phyloP scores from a whole-genome alignment of 352 stramenopile species.

The Globisporangium paroecandrum region DNA sequence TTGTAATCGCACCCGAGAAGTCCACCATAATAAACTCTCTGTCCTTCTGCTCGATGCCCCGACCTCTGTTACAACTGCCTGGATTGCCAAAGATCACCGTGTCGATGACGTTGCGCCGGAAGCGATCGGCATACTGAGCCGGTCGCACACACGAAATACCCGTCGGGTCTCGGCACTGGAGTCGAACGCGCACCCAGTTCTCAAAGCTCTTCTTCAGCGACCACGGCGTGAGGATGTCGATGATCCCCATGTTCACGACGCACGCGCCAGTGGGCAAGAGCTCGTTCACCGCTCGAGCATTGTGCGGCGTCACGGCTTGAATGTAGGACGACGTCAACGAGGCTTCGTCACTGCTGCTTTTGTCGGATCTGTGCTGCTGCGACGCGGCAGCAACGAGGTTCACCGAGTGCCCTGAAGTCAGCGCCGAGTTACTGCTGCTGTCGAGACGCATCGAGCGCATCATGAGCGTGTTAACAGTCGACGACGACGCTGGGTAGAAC shows the following conservation, averaged over 20 bases:
- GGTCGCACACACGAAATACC: conserved; percentile 86
- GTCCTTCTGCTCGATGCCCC: conserved; percentile 27
- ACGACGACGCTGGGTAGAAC: conserved; percentile 32
- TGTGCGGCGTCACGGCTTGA: conserved; percentile 50
- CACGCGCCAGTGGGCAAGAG: conserved; percentile 62
- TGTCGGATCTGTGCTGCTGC: conserved; percentile 6
- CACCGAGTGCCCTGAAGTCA: background rate
- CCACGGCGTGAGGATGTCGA: conserved; percentile 97
- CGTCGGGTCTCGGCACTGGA: conserved; percentile 72
- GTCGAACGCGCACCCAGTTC: conserved; percentile 75
- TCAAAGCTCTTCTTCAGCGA: conserved; percentile 92
- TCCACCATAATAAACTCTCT: conserved; percentile 82
- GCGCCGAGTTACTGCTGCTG: conserved; percentile 4
- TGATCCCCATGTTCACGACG: conserved; percentile 95
- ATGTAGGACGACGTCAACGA: conserved; percentile 33
- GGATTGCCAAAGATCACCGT: conserved; percentile 75
- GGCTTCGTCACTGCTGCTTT: conserved; percentile 32
- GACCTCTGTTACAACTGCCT: conserved; percentile 29
- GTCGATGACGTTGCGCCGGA: conserved; percentile 82
- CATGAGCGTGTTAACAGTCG: conserved; percentile 20
- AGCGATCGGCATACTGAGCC: conserved; percentile 76
- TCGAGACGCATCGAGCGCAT: conserved; percentile 26
- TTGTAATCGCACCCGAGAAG: conserved; percentile 54
- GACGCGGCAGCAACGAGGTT: background rate
- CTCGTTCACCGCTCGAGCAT: conserved; percentile 26